Conservation (phyloP, 495 filamentous ascomycete species). For the Neurospora sublineolata region DNA sequence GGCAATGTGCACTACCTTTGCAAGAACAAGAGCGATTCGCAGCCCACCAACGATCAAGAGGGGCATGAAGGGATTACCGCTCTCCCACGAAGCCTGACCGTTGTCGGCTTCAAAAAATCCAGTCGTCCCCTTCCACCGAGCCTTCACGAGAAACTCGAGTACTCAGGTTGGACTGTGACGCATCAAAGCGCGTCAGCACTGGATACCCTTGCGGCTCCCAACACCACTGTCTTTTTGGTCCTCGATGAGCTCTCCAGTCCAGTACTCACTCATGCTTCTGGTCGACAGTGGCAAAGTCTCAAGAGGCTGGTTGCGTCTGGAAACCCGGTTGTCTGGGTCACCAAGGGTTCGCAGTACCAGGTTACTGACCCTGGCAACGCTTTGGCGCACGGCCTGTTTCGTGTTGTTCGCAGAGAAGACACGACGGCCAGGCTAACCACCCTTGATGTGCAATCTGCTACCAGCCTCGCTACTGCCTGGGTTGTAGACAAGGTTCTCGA, state of each 20-base stretch:
- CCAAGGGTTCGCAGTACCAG: slow-evolving; percentile 16
- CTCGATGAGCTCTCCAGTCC: slow-evolving; percentile 14
- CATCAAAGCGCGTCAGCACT: neutral
- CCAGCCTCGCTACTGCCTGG: slow-evolving; percentile 3
- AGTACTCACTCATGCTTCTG: slow-evolving; percentile 4
- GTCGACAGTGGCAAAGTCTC: slow-evolving; percentile 13
- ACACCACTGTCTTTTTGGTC: slow-evolving; percentile 8
- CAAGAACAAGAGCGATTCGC: neutral
- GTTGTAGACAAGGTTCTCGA: slow-evolving; percentile 13
- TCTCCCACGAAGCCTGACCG: neutral
- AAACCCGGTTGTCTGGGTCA: slow-evolving; percentile 24
- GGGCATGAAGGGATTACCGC: neutral
- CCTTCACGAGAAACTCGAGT: neutral
- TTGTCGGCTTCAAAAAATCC: neutral
- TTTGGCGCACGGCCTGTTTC: slow-evolving; percentile 19
- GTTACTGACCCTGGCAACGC: slow-evolving; percentile 21
- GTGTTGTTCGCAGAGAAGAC: slow-evolving; percentile 21
- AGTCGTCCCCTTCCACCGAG: neutral
- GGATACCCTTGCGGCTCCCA: neutral
- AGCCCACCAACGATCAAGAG: neutral
- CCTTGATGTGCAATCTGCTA: slow-evolving; percentile 22
- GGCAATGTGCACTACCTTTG: neutral
- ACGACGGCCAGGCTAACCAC: slow-evolving; percentile 13
- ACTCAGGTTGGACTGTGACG: neutral
- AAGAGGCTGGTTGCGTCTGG: slow-evolving; percentile 9